Base-by-base conservation (phyloP, 306 rosid genomes). In the Carpinus viminea region DNA sequence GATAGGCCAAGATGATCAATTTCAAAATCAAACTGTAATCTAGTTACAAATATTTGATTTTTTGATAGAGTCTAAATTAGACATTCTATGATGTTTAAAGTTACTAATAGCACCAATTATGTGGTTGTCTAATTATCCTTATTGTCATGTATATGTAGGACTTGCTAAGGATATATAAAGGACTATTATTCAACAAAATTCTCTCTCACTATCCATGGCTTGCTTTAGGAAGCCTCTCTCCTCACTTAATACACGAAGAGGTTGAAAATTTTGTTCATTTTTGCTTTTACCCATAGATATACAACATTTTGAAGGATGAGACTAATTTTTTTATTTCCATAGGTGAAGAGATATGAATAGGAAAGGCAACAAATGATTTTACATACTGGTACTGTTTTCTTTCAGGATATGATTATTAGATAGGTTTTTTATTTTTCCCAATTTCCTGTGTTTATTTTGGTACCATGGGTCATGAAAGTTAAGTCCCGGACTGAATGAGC, bases 131-230 rank as follows among this genome's bases (percentile, higher is more conserved):
- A 70, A 48, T 48, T 68, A 28, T 59, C 68, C 48, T 73, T 57
- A n/a, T 34, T 24, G 45, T 54, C 50, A 28, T 78, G 28, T 71
- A 7, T 78, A 9, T 81, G 78, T 84, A 95, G 99, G 94, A 91
- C 90, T 91, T 90, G 82, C 81, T 93, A 26, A 89, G 77, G 86
- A 85, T 85, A 20, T 92, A 93, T 75, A 93, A 95, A 83, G 90
- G 70, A 95, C 97, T 66, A 85, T 82, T 95, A 93, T 82, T 93
- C 99, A 9, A 93, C 99, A 43, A 95, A 95, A 64, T 87, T 92
- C 90, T 92, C 98, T 53, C 97, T n/a, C n/a, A n/a, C n/a, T n/a
- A n/a, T n/a, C n/a, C 98, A 8, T 95, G 98, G 98, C 98, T 95
- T 86, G 98, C 98, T 54, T 87, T 90, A 1, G 98, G 98, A 84